These are phyloP conservation scores for Flaveria floridana DNA, from an alignment of 140 eudicot species.

Conservation along the genomic window DNA sequence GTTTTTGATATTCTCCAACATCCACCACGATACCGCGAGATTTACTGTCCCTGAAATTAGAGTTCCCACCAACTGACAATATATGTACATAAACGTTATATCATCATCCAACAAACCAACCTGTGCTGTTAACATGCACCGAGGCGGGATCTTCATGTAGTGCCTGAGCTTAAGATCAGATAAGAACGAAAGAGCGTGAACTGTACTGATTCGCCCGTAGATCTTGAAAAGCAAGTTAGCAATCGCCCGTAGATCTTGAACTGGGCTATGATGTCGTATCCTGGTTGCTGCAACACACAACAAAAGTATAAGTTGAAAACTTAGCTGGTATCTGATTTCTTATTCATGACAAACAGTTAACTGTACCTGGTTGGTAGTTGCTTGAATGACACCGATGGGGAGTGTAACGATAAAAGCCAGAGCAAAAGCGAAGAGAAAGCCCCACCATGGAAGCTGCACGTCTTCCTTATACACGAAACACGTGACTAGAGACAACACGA, in stretches of 20 bases:
- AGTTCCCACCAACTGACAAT: slow-evolving; percentile 65
- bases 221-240: slow-evolving; percentile 92
- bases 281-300: slow-evolving; percentile 73
- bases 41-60: slow-evolving; percentile 76
- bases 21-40: slow-evolving; percentile 95
- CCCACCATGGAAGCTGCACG: slow-evolving; percentile 98
- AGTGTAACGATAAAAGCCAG: slow-evolving; percentile 83
- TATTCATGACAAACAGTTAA: neutral
- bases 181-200: slow-evolving; percentile 83
- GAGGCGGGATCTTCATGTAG: slow-evolving; percentile 97
- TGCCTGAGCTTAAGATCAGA: slow-evolving; percentile 93
- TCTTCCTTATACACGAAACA: slow-evolving; percentile 78
- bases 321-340: neutral
- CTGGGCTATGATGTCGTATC: slow-evolving; percentile 93
- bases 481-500: slow-evolving; percentile 64
- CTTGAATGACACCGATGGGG: slow-evolving; percentile 97
- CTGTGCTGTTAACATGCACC: slow-evolving; percentile 91
- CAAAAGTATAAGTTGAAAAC: neutral
- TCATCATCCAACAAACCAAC: slow-evolving; percentile 31
- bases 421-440: slow-evolving; percentile 74
- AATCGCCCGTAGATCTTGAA: slow-evolving; percentile 44
- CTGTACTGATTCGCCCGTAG: slow-evolving; percentile 82
- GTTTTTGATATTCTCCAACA: slow-evolving; percentile 79
- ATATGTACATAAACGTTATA: neutral
- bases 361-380: slow-evolving; percentile 85